These are phyloP conservation scores for Waitea zeae DNA, from an alignment of 1,284 basidiomycete species.

Conservation along the genomic window DNA sequence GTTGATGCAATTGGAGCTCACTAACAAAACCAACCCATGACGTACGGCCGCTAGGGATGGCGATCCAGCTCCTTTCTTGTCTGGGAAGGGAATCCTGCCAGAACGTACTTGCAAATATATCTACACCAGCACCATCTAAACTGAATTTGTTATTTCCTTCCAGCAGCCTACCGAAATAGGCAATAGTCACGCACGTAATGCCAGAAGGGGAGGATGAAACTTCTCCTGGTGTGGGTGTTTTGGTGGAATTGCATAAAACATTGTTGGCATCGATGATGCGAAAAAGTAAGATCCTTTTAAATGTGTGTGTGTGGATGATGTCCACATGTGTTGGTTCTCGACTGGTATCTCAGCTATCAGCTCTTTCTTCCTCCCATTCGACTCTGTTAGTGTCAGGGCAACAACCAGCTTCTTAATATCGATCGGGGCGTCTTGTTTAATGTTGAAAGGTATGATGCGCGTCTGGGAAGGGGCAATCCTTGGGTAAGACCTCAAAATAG, in stretches of 20 bases:
- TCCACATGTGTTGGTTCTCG: no score
- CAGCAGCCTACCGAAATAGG: no score
- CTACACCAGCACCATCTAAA: conserved; percentile 67
- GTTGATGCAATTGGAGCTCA: background rate
- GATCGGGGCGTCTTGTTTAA: conserved; percentile 20
- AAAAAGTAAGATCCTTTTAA: conserved; percentile 45
- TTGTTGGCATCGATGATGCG: conserved; percentile 31
- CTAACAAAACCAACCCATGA: conserved; percentile 41
- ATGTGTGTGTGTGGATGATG: conserved; percentile 14
- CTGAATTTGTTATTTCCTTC: background rate
- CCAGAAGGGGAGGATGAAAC: conserved; percentile 38
- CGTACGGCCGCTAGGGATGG: conserved; percentile 59
- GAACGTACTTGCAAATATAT: conserved; percentile 33
- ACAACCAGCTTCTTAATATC: conserved; percentile 21
- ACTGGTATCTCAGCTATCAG: no score
- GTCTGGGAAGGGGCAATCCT: conserved; percentile 42
- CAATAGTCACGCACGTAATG: conserved; percentile 51
- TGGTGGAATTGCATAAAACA: conserved; percentile 42
- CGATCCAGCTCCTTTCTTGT: conserved; percentile 44
- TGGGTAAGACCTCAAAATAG: conserved; percentile 10
- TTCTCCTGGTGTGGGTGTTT: conserved; percentile 9
- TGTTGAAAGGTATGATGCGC: conserved; percentile 30
- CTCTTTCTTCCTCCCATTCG: no score
- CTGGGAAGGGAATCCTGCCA: conserved; percentile 44
- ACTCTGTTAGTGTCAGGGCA: no score